Percentiles rank a stretch among this genome's conserved stretches.
These are phyloP conservation scores for Fraxinus floribunda DNA, from an alignment of 305 asterid species.

Conservation along the genomic window DNA sequence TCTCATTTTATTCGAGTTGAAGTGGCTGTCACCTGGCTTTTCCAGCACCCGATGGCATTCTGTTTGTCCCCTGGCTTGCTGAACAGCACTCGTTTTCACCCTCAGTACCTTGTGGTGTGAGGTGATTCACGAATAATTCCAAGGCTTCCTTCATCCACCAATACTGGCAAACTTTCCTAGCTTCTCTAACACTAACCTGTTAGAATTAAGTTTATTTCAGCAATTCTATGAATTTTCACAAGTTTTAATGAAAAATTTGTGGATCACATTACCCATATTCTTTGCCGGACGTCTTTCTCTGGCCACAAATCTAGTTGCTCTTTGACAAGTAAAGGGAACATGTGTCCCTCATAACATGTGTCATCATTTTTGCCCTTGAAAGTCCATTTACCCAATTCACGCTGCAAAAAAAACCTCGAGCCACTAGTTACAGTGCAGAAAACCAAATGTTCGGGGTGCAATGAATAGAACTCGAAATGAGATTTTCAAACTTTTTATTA, in stretches of 20 bases:
- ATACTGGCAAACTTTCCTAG: constrained; percentile 63
- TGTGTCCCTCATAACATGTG: constrained; percentile 54
- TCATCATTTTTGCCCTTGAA: constrained; percentile 62
- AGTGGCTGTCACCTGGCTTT: constrained; percentile 2
- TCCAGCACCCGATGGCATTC: neutral
- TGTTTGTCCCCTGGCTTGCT: constrained; percentile 24
- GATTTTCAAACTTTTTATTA: neutral
- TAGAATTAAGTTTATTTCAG: neutral
- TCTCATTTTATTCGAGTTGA: constrained; percentile 18
- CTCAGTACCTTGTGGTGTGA: constrained; percentile 34
- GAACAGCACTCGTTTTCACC: constrained; percentile 15
- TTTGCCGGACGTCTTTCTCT: constrained; percentile 75
- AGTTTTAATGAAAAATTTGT: neutral
- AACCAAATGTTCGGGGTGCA: neutral
- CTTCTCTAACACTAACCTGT: constrained; percentile 77
- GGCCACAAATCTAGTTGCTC: constrained; percentile 86
- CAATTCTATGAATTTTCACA: neutral
- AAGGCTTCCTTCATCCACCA: constrained; percentile 95
- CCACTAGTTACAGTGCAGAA: neutral
- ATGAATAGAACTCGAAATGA: neutral
- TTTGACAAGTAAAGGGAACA: constrained; percentile 73
- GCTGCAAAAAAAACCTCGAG: constrained; percentile 30
- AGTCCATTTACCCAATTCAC: constrained; percentile 59
- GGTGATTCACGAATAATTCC: constrained; percentile 49
- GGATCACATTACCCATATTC: constrained; percentile 59